phyloP scores from a whole-genome alignment of 305 asterid genomes.

The Nicotiana rustica region DNA sequence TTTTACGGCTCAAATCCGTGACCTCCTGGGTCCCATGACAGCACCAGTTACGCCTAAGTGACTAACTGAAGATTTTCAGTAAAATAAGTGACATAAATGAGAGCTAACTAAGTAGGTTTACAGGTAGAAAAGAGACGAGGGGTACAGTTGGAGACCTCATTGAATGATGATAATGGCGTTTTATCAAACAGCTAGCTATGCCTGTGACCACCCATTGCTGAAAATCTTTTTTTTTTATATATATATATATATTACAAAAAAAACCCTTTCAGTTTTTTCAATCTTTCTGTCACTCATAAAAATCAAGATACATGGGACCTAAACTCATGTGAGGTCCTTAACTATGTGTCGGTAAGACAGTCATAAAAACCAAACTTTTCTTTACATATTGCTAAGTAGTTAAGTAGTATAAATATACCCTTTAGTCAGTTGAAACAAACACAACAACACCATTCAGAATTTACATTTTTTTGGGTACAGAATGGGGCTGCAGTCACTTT shows the following conservation, averaged over 20 bases:
- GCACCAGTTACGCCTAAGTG: no score
- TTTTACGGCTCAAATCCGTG: no score
- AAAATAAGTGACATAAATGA: conserved; percentile 22
- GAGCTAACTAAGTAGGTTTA: conserved; percentile 43
- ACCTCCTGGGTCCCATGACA: no score
- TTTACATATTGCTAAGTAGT: conserved; percentile 41
- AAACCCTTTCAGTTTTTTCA: neutral
- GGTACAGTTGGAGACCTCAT: conserved; percentile 66
- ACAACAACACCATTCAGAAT: conserved; percentile 16
- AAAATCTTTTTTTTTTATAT: no score
- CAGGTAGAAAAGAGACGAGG: conserved; percentile 37
- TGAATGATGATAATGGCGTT: conserved; percentile 66
- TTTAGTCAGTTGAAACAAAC: conserved; percentile 30
- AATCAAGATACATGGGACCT: conserved; percentile 65
- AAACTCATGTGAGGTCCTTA: conserved; percentile 76
- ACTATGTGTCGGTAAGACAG: conserved; percentile 57
- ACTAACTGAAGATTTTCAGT: conserved; percentile 12
- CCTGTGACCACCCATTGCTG: conserved; percentile 49
- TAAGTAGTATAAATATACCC: conserved; percentile 30
- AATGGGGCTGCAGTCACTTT: conserved; percentile 64
- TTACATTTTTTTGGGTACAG: neutral
- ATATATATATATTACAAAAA: neutral
- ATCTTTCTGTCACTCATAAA: neutral
- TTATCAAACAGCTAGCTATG: conserved; percentile 40
- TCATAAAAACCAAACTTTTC: neutral